Evolutionary conservation across 179 eudicot species (phyloP), one percentile per base, ranked within the genome.

Genomic region (Corrigiola litoralis): DNA sequence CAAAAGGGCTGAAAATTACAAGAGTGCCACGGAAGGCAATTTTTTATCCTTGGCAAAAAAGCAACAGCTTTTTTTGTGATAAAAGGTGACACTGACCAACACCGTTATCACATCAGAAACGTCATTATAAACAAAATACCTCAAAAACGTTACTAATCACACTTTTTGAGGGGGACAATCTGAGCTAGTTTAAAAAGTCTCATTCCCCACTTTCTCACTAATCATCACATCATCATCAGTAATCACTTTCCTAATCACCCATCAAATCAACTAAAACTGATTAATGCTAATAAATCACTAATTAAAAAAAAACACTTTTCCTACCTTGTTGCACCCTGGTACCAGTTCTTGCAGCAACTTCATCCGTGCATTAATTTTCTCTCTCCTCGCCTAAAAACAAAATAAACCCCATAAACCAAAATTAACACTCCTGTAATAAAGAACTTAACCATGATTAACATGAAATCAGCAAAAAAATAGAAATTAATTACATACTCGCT

Each of bases 351-450:
- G 99, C 60, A 94, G 71, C 61, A 94, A 78, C 84, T 91, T 94
- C 99, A 90, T 94, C 77, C 99, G 72, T 9, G 95, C 99, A 75
- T 94, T 94, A 25, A 94, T 94, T 72, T 94, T 94, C 89, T 90
- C 99, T 75, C 99, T 88, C 75, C 99, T 80, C 18, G 99, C 99
- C 99, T 94, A 51, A 63, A 56, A 24, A 42, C 34, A 21, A 6
- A 49, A 41, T 5, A 20, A 59, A 12, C 23, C 16, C 44, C 27
- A 34, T 52, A 20, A 58, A 32, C 37, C 58, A n/a, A 17, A 41
- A 18, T 29, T 5, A 71, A 25, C n/a, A 29, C 48, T 38, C 42
- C 8, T 17, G 31, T 54, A 65, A 20, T 16, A 52, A 32, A 16
- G 11, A 13, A 40, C 1, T 54, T 27, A 61, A 27, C 42, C 29